Conservation (phyloP, 495 filamentous ascomycete species). For the Penicillium simplicissimum region DNA sequence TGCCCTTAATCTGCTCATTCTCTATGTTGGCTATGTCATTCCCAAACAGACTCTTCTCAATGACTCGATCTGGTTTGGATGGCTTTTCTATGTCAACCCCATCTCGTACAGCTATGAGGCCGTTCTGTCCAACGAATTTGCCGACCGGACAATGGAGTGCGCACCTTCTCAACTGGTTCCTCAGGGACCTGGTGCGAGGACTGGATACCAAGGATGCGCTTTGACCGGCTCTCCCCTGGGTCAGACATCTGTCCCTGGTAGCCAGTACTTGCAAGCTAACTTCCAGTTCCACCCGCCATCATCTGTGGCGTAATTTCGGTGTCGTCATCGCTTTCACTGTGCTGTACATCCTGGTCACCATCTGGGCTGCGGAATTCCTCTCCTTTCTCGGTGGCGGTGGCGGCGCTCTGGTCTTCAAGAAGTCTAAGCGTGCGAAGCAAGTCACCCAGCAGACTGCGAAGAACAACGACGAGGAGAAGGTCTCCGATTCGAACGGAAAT, state of each 20-base stretch:
- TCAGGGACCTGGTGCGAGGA: conserved; percentile 50
- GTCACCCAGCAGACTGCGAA: conserved; percentile 44
- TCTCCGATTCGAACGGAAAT: conserved; percentile 30
- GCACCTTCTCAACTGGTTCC: conserved; percentile 56
- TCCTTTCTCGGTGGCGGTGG: conserved; percentile 54
- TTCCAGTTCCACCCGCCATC: conserved; percentile 61
- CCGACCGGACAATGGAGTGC: conserved; percentile 59
- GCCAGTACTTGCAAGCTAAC: conserved; percentile 55
- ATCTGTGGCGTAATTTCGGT: conserved; percentile 83
- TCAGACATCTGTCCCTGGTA: conserved; percentile 52
- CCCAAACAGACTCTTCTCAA: conserved; percentile 62
- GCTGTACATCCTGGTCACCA: conserved; percentile 68
- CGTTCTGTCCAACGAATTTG: conserved; percentile 69
- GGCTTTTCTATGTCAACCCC: conserved; percentile 76
- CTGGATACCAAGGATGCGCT: conserved; percentile 61
- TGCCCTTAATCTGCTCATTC: conserved; percentile 64
- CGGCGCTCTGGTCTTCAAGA: conserved; percentile 69
- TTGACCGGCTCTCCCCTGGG: conserved; percentile 55
- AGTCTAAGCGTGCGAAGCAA: conserved; percentile 58
- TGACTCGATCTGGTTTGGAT: conserved; percentile 75
- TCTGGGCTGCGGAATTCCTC: conserved; percentile 57
- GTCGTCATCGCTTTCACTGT: conserved; percentile 70
- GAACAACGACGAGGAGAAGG: conserved; percentile 50
- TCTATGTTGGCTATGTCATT: conserved; percentile 83
- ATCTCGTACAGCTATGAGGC: conserved; percentile 73